Evolutionary conservation across 495 filamentous ascomycete species (phyloP).

Genomic region (Amphirosellinia nigrospora): DNA sequence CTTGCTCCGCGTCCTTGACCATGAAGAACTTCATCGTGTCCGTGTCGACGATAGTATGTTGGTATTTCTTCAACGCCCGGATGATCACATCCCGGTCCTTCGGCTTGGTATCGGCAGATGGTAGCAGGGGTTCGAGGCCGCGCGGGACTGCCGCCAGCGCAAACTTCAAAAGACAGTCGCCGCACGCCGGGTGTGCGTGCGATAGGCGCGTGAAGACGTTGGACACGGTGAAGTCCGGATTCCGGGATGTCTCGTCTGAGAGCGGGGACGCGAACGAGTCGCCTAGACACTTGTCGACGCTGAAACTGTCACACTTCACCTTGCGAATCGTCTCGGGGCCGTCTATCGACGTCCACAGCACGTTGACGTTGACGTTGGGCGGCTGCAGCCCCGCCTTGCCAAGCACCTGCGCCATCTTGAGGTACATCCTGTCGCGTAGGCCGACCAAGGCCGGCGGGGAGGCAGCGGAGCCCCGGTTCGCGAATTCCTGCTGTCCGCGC

Average conservation of each 20-base stretch:
- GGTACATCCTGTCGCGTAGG: conserved; percentile 44
- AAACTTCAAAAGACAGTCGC: conserved; percentile 51
- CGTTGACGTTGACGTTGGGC: conserved; percentile 47
- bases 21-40: conserved; percentile 52
- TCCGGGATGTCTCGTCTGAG: conserved; percentile 40
- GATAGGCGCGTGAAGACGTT: conserved; percentile 47
- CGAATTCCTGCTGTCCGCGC: conserved; percentile 36
- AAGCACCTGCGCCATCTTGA: conserved; percentile 41
- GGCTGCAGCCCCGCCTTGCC: conserved; percentile 45
- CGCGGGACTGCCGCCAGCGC: conserved; percentile 40
- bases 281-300: conserved; percentile 47
- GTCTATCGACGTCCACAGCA: conserved; percentile 52
- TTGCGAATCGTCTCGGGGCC: conserved; percentile 48
- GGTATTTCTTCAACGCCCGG: conserved; percentile 49
- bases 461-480: conserved; percentile 31
- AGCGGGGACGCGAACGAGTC: conserved; percentile 46
- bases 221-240: conserved; percentile 45
- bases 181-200: conserved; percentile 44
- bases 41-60: conserved; percentile 47
- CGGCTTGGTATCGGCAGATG: conserved; percentile 34
- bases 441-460: conserved; percentile 28
- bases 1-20: conserved; percentile 53
- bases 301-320: conserved; percentile 46
- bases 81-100: conserved; percentile 42
- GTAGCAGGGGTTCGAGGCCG: conserved; percentile 45